Percentiles rank a stretch among this genome's conserved stretches.
phyloP scores from a whole-genome alignment of 768 basidiomycete species.

The Floccularia luteovirens region DNA sequence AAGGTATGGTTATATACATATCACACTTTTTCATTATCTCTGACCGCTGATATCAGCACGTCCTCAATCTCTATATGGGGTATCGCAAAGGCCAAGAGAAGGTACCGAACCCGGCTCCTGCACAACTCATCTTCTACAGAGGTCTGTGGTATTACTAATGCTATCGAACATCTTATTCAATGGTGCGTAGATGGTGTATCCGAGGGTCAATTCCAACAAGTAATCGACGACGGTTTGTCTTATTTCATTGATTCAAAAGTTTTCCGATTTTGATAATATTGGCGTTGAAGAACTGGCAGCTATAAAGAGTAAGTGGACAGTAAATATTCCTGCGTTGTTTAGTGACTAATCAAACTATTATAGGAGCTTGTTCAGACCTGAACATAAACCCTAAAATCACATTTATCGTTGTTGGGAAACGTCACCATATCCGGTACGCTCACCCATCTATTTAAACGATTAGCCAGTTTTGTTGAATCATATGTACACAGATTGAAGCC shows the following conservation, averaged over 20 bases:
- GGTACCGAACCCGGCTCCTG: conserved; percentile 28
- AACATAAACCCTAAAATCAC: conserved; percentile 63
- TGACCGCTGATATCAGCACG: conserved; percentile 26
- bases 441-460: background rate
- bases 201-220: conserved; percentile 39
- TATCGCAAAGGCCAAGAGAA: conserved; percentile 47
- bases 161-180: conserved; percentile 5
- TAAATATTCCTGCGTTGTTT: too few species aligned
- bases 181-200: conserved; percentile 39
- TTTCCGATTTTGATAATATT: background rate
- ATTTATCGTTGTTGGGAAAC: conserved; percentile 73
- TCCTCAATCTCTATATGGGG: conserved; percentile 43
- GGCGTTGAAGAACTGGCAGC: conserved; percentile 42
- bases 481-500: conserved; percentile 22
- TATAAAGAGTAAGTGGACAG: conserved; percentile 44
- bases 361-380: conserved; percentile 57
- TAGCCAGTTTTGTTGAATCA: background rate
- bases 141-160: conserved; percentile 27
- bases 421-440: conserved; percentile 49
- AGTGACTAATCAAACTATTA: background rate
- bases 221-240: conserved; percentile 46
- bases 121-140: conserved; percentile 66
- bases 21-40: background rate
- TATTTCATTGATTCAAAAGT: background rate
- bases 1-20: conserved; percentile 25